Conservation (phyloP, 1,139 yeast genomes). For the Sugiyamaella pinicola region DNA sequence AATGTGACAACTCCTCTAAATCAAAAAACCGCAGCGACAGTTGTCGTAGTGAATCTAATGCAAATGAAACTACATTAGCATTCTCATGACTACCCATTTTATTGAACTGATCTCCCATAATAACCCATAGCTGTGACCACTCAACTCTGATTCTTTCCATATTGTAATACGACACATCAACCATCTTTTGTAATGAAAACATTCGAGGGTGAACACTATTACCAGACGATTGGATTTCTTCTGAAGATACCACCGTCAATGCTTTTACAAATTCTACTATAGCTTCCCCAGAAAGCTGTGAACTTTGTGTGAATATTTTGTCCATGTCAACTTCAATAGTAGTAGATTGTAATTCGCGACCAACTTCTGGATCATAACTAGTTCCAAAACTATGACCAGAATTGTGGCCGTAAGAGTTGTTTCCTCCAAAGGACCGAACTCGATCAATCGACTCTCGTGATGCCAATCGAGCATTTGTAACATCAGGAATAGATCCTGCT, state of each 20-base stretch:
- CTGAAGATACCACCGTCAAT: constrained; percentile 80
- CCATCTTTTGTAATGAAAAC: constrained; percentile 91
- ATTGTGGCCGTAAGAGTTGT: constrained; percentile 1
- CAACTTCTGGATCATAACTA: constrained; percentile 53
- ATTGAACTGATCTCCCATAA: constrained; percentile 89
- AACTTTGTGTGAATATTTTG: constrained; percentile 80
- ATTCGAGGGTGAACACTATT: constrained; percentile 84
- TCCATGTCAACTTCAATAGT: constrained; percentile 86
- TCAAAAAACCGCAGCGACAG: constrained; percentile 89
- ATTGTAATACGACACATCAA: constrained; percentile 95
- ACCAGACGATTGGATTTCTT: constrained; percentile 89
- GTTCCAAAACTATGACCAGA: constrained; percentile 14
- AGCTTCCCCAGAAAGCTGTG: constrained; percentile 76
- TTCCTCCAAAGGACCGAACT: constrained; percentile 14
- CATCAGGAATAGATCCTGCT: constrained; percentile 83
- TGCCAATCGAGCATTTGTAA: constrained; percentile 69
- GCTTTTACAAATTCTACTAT: constrained; percentile 87
- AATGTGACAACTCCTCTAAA: constrained; percentile 90
- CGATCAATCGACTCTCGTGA: constrained; percentile 50
- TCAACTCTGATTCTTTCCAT: constrained; percentile 95
- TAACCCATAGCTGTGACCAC: constrained; percentile 95
- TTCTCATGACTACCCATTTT: constrained; percentile 81
- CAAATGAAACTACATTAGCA: constrained; percentile 78
- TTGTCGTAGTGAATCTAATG: constrained; percentile 91
- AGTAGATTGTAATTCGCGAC: constrained; percentile 64